These are phyloP conservation scores for Juncus inflexus DNA, from an alignment of 176 grass and related monocot genomes.

Conservation along the genomic window DNA sequence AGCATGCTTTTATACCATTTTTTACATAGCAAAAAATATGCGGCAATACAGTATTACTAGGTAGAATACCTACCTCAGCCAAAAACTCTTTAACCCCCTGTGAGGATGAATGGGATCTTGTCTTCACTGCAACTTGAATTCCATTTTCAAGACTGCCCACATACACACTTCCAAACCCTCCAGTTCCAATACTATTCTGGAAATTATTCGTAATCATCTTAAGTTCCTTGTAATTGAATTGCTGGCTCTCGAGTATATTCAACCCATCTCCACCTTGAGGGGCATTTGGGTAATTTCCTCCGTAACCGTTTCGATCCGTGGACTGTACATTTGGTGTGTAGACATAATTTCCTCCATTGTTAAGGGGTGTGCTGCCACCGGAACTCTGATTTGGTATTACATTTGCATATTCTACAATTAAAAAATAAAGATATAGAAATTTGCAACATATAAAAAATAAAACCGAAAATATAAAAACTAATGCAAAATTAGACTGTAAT, in stretches of 20 bases:
- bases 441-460: too few relatives aligned
- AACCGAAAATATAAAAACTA: background rate
- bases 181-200: constrained; percentile 32
- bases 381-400: constrained; percentile 15
- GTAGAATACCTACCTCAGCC: constrained; percentile 34
- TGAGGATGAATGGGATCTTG: constrained; percentile 34
- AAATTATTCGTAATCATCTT: constrained; percentile 40
- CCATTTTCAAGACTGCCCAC: constrained; percentile 41
- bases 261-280: constrained; percentile 9
- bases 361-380: background rate
- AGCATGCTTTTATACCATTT: too few relatives aligned
- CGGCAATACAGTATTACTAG: background rate
- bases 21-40: too few relatives aligned
- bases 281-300: background rate
- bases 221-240: constrained; percentile 48
- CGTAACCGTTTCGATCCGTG: constrained; percentile 1
- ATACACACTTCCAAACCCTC: constrained; percentile 56
- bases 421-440: too few relatives aligned
- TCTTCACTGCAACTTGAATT: constrained; percentile 54
- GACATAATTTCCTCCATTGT: background rate
- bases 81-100: constrained; percentile 59
- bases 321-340: background rate
- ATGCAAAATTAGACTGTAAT: background rate
- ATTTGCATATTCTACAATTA: too few relatives aligned
- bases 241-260: constrained; percentile 32